Base-by-base conservation (phyloP, 257 asterid genomes). In the Fraxinus excelsior region DNA sequence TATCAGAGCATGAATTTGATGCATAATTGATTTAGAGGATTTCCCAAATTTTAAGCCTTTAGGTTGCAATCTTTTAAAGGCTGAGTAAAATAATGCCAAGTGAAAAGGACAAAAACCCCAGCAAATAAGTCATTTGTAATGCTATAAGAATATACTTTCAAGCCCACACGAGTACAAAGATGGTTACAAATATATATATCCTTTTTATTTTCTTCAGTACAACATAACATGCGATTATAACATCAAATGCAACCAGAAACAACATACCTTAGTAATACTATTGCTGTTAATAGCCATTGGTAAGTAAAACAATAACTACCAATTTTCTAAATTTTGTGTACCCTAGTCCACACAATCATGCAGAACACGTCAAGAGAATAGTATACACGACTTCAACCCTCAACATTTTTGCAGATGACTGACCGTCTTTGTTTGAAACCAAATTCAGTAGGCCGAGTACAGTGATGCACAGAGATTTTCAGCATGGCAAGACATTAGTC, bases 31-130 rank as follows among this genome's bases (percentile, higher is more conserved):
- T 69, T 58, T 12, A 42, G 18, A 70, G 71, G 51, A 37, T 40
- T 26, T 70, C 69, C 38, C 65, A 10, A 49, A 38, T 78, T 37
- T 71, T 40, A 64, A 78, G 58, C 67, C 83, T 75, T 40, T 16
- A 73, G 74, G 62, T 82, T 65, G 46, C 28, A 42, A 42, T 21
- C 11, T 67, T 62, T 12, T 21, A 40, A 35, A 51, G 49, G 60
- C 29, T 67, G 28, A 29, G 26, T 26, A 69, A 40, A 62, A 13
- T 51, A 58, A 18, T 38, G 9, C 25, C 38, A 18, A 49, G 73
- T 71, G 58, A 9, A 35, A 76, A 74, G 18, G 72, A 12, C 0
- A 73, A 83, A 53, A 77, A 14, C 25, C 14, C 53, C 60, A 49
- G 29, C 34, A n/a, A 64, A 72, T 51, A 67, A 62, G 62, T 32